Percentiles rank a stretch among this genome's conserved stretches.
Conservation (phyloP, 108 stramenopile species). For the Mediolabrus comicus region DNA sequence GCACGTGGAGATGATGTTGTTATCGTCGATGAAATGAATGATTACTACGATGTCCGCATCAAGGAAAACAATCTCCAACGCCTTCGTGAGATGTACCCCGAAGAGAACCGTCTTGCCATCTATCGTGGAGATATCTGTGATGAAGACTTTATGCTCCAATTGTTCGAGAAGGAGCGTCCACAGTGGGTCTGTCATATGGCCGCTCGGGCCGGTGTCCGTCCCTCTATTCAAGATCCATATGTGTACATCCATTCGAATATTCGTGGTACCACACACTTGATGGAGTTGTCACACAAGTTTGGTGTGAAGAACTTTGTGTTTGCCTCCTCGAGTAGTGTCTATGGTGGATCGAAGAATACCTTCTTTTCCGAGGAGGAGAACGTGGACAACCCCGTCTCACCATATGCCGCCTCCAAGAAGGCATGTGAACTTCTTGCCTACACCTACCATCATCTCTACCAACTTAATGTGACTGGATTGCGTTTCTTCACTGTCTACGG, state of each 20-base stretch:
- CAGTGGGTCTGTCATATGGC: conserved; percentile 97
- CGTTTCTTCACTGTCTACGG: conserved; percentile 99
- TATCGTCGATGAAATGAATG: conserved; percentile 98
- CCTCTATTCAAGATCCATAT: conserved; percentile 95
- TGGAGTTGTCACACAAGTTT: conserved; percentile 85
- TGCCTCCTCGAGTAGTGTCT: conserved; percentile 92
- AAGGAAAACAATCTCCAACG: conserved; percentile 87
- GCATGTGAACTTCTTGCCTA: conserved; percentile 96
- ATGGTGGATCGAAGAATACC: conserved; percentile 90
- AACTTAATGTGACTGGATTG: conserved; percentile 88
- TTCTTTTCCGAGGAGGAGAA: conserved; percentile 93
- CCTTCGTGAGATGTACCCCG: conserved; percentile 48
- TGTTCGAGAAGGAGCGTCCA: conserved; percentile 79
- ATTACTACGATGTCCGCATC: conserved; percentile 93
- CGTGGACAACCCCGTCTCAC: conserved; percentile 95
- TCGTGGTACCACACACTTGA: conserved; percentile 92
- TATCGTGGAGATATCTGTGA: conserved; percentile 95
- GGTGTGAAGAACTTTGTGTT: conserved; percentile 95
- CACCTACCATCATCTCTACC: conserved; percentile 96
- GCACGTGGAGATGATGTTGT: conserved; percentile 93
- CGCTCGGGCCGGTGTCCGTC: conserved; percentile 91
- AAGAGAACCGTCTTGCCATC: conserved; percentile 51
- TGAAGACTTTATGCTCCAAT: conserved; percentile 68
- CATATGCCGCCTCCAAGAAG: conserved; percentile 98
- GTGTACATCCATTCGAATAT: conserved; percentile 98